Percentiles rank a stretch among this genome's conserved stretches.
Conservation (phyloP, 2,329 filamentous ascomycete species). For the Fusarium azukiicola region DNA sequence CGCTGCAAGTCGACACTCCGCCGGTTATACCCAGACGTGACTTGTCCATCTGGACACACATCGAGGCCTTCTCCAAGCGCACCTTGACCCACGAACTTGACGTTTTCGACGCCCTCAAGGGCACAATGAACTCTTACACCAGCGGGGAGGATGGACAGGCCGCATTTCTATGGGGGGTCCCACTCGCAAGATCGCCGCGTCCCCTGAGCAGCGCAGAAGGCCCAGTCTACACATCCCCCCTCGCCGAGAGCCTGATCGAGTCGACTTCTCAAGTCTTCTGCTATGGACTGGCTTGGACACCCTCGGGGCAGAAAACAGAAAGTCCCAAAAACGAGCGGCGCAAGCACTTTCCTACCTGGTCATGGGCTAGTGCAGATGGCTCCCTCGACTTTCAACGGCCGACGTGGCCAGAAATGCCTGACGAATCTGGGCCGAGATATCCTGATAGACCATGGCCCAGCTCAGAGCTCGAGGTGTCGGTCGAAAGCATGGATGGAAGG, state of each 20-base stretch:
- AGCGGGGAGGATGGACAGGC: background rate
- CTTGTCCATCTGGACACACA: background rate
- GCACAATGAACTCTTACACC: background rate
- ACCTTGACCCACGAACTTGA: background rate
- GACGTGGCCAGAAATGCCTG: background rate
- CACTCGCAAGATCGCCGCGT: background rate
- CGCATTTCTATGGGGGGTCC: background rate
- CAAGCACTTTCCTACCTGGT: conserved; percentile 2
- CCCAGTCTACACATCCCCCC: background rate
- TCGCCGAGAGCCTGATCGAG: background rate
- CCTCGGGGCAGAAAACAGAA: background rate
- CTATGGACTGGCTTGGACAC: background rate
- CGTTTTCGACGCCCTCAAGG: background rate
- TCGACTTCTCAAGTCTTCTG: background rate
- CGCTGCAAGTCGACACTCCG: background rate
- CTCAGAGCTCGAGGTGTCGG: background rate
- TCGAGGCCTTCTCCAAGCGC: background rate
- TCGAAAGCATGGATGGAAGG: background rate
- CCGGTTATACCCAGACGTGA: background rate
- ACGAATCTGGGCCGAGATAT: no score
- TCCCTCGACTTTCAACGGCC: background rate
- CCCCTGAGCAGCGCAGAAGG: background rate
- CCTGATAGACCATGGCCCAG: background rate
- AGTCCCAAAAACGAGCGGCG: background rate
- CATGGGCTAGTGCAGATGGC: conserved; percentile 2